A percentile compares a stretch with the other conserved stretches of the same genome.
These are phyloP conservation scores for Ophiobolus disseminans DNA, from an alignment of 2,329 filamentous ascomycete genomes.

Conservation along the genomic window DNA sequence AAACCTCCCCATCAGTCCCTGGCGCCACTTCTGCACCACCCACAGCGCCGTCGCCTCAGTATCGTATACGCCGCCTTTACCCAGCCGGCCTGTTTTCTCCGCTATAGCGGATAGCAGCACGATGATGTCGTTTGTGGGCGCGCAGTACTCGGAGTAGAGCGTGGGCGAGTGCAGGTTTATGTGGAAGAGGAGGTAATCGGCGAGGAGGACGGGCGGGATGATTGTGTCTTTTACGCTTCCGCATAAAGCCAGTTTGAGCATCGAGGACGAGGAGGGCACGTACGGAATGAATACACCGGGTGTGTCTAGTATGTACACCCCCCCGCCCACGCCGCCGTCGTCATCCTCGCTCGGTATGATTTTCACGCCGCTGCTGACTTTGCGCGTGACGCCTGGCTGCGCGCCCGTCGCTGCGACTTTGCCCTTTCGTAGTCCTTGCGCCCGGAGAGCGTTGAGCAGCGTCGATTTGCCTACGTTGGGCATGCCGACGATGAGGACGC, in stretches of 20 bases:
- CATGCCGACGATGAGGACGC: constrained; percentile 92
- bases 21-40: constrained; percentile 82
- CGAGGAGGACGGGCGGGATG: constrained; percentile 77
- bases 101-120: constrained; percentile 76
- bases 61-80: constrained; percentile 74
- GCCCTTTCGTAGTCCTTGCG: constrained; percentile 67
- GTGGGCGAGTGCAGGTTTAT: constrained; percentile 73
- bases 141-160: constrained; percentile 71
- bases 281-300: constrained; percentile 96
- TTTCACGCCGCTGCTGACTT: constrained; percentile 82
- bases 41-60: constrained; percentile 77
- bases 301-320: constrained; percentile 87
- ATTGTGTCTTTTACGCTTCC: constrained; percentile 91
- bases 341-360: constrained; percentile 66
- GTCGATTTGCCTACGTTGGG: constrained; percentile 97
- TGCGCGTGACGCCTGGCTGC: constrained; percentile 88
- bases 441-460: constrained; percentile 85
- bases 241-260: constrained; percentile 93
- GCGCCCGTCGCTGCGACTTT: constrained; percentile 85
- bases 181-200: constrained; percentile 88
- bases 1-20: constrained; percentile 77
- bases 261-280: constrained; percentile 80
- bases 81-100: constrained; percentile 75
- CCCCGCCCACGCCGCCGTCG: constrained; percentile 53
- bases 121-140: constrained; percentile 84